Evolutionary conservation across 2,329 filamentous ascomycete genomes (phyloP), one percentile per base, ranked within the genome.

Genomic region (Pyrenophora tritici-repentis): DNA sequence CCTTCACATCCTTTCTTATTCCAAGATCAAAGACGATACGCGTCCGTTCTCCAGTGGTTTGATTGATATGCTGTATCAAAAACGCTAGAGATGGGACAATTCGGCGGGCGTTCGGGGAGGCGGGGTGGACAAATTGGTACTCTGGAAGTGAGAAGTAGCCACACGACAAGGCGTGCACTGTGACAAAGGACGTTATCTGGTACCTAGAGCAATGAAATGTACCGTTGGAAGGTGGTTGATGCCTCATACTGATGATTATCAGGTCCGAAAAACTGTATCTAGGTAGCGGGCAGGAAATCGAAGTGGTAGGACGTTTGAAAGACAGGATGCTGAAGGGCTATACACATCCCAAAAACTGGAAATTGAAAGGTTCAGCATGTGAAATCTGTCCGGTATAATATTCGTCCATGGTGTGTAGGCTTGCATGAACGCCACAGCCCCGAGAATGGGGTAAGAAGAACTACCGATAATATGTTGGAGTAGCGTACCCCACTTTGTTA

Each of bases 81-180:
- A 84, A 84, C 0, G 76, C 75, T 5, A 85, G 70, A 0, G 80
- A 84, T 0, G 81, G 82, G 0, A 83, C 81, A 1, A 76, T 81
- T 18, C 74, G 75, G 34, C 75, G 72, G 3, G 77, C 76, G 5
- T 74, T 69, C 6, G 70, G 73, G 33, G 75, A 73, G 2, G 77
- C 74, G 5, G 76, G 75, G 16, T 76, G 71, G 7, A 82, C 70
- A 54, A 82, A 82, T 38, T 78, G 71, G 29, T 70, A 68, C 43
- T 81, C 76, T 0, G 79, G 79, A 5, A 82, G 73, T 6, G 79
- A 80, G 43, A 82, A 69, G 31, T 77, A 64, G 5, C 70, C 71
- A 16, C 56, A 50, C 6, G 65, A 67, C 6, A 77, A 66, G 8
- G 74, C 75, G 52, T 76, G 72, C 2, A 76, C 65, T 24, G 71